Evolutionary conservation across 768 basidiomycete genomes (phyloP).

Genomic region (Dioszegia crocea): DNA sequence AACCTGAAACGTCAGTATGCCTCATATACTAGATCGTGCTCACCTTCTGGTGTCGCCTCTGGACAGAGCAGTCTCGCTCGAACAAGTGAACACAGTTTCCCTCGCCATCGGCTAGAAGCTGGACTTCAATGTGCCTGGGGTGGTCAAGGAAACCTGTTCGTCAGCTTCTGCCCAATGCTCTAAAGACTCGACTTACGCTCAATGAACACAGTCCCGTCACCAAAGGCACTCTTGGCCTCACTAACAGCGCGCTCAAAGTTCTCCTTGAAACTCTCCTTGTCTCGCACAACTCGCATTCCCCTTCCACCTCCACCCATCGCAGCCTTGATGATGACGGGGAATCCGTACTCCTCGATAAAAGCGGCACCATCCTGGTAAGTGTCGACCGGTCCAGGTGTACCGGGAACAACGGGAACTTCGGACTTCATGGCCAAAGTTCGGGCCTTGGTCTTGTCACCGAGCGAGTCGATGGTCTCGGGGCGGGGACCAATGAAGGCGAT

Average conservation of each 20-base stretch:
- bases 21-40: not conserved
- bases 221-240: conserved; percentile 95
- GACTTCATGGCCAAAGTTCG: conserved; percentile 73
- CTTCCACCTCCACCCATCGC: conserved; percentile 98
- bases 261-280: conserved; percentile 82
- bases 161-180: not conserved
- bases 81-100: conserved; percentile 98
- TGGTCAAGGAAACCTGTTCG: conserved; percentile 63
- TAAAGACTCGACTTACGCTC: conserved; percentile 59
- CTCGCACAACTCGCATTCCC: conserved; percentile 97
- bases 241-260: conserved; percentile 87
- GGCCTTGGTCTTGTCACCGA: conserved; percentile 99
- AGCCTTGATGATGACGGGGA: conserved; percentile 99
- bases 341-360: conserved; percentile 94
- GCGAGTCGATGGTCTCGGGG: conserved; percentile 92
- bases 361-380: conserved; percentile 71
- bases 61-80: conserved; percentile 98
- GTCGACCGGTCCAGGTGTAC: conserved; percentile 89
- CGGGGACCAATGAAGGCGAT: conserved; percentile 93
- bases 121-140: conserved; percentile 96
- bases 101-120: conserved; percentile 80
- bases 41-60: conserved; percentile 88
- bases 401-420: conserved; percentile 93
- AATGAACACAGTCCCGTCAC: conserved; percentile 98
- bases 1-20: conserved; percentile 54